These are phyloP conservation scores for Alloascoidea hylecoeti DNA, from an alignment of 805 yeast species.

Conservation along the genomic window DNA sequence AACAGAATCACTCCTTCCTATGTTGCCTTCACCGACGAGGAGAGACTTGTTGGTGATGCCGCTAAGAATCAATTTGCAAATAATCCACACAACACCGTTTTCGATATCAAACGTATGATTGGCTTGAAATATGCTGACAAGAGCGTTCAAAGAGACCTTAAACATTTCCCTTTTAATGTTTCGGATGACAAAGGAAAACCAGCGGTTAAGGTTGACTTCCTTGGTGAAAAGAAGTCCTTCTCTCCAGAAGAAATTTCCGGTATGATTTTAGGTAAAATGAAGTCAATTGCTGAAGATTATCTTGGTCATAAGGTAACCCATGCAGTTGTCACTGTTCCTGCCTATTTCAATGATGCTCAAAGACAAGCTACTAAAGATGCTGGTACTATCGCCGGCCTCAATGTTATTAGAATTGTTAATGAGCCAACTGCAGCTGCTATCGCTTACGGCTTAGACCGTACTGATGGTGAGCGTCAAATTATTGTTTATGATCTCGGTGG, in stretches of 20 bases:
- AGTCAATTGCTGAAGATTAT: conserved; percentile 82
- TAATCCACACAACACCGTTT: conserved; percentile 75
- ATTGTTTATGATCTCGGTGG: conserved; percentile 94
- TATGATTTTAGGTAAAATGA: conserved; percentile 87
- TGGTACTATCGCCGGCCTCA: conserved; percentile 83
- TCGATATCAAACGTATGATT: conserved; percentile 84
- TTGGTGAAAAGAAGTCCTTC: conserved; percentile 64
- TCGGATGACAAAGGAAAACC: conserved; percentile 70
- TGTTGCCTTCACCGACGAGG: conserved; percentile 86
- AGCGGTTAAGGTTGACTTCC: conserved; percentile 57
- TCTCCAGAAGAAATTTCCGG: conserved; percentile 91
- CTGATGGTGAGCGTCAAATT: conserved; percentile 75
- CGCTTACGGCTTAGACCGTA: conserved; percentile 83
- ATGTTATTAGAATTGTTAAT: conserved; percentile 77
- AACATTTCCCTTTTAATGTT: conserved; percentile 70
- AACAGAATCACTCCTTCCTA: conserved; percentile 93
- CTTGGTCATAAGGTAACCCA: conserved; percentile 75
- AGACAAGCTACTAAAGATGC: conserved; percentile 93
- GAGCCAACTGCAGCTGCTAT: conserved; percentile 98
- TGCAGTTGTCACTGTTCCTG: conserved; percentile 89
- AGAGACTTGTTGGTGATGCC: conserved; percentile 90
- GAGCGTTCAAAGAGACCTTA: conserved; percentile 68
- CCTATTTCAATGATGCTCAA: conserved; percentile 88
- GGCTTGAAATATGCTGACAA: conserved; percentile 71
- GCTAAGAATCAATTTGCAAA: conserved; percentile 93